These are phyloP conservation scores for Trypanosoma boissoni DNA, from an alignment of 208 protist genomes.

Conservation along the genomic window DNA sequence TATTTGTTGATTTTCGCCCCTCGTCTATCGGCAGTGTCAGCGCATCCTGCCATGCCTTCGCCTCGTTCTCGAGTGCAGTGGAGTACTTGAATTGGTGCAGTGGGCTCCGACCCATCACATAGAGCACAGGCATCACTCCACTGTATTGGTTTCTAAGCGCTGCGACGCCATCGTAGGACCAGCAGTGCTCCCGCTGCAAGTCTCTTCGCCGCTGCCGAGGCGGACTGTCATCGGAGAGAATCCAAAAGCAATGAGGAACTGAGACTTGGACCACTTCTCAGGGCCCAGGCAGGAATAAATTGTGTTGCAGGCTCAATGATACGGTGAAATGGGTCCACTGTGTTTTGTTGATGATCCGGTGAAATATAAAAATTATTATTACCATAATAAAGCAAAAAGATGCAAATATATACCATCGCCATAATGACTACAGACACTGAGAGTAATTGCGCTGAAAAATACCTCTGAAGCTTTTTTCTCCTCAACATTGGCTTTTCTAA, in stretches of 20 bases:
- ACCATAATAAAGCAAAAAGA: too few species aligned
- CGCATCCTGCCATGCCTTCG: conserved; percentile 29
- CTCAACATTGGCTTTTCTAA: too few species aligned
- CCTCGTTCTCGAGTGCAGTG: conserved; percentile 35
- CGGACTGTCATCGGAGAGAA: conserved; percentile 37
- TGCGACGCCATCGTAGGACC: conserved; percentile 40
- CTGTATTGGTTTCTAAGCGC: conserved; percentile 28
- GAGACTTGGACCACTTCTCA: neutral
- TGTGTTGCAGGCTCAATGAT: too few species aligned
- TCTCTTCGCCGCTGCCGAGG: conserved; percentile 19
- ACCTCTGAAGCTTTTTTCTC: too few species aligned
- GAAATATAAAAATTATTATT: too few species aligned
- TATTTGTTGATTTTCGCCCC: conserved; percentile 20
- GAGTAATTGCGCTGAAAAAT: too few species aligned
- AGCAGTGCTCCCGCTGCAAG: conserved; percentile 41
- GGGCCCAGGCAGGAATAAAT: conserved; percentile 4
- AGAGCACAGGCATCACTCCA: conserved; percentile 31
- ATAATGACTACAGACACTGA: too few species aligned
- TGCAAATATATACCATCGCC: too few species aligned
- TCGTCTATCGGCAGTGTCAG: conserved; percentile 37
- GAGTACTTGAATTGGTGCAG: conserved; percentile 23
- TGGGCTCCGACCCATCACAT: conserved; percentile 7
- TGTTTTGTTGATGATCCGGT: too few species aligned
- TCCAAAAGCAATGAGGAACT: conserved; percentile 38
- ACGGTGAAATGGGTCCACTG: too few species aligned